Percentiles rank a stretch among this genome's conserved stretches.
These are phyloP conservation scores for Lepidopterella palustris DNA, from an alignment of 495 filamentous ascomycete species.

Conservation along the genomic window DNA sequence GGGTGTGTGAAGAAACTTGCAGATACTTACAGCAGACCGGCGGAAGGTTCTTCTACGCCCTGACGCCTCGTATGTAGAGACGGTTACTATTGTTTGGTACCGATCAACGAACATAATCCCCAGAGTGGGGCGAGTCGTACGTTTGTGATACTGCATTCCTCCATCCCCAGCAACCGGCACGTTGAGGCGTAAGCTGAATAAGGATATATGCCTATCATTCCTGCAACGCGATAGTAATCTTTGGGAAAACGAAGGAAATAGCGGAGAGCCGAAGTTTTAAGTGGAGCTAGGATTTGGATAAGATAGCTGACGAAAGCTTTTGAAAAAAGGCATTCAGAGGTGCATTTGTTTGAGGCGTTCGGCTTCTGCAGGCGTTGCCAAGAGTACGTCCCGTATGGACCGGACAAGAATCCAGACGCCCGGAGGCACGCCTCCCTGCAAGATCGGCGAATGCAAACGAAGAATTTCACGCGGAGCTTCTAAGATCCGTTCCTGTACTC, in stretches of 20 bases:
- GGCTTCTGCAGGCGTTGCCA: not conserved
- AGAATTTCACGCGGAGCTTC: no score
- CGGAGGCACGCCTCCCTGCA: no score
- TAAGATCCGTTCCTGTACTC: no score
- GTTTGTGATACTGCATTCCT: not conserved
- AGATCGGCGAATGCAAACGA: no score
- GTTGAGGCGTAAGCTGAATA: not conserved
- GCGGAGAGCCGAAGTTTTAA: constrained; percentile 1
- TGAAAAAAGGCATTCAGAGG: not conserved
- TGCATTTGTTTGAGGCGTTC: not conserved
- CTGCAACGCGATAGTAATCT: not conserved
- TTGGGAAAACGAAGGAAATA: not conserved
- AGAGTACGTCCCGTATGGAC: no score
- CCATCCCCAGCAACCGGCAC: not conserved
- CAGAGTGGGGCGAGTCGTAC: not conserved
- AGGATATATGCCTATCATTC: not conserved
- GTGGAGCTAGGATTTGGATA: not conserved
- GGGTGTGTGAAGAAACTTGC: no score
- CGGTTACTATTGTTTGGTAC: not conserved
- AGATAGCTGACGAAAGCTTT: not conserved
- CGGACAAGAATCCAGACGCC: no score
- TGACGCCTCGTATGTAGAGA: not conserved
- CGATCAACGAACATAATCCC: not conserved
- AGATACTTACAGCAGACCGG: not conserved
- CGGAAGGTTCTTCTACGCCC: not conserved